phyloP scores from a whole-genome alignment of 192 early-diverging fungal species.

The Helicostylum pulchrum region DNA sequence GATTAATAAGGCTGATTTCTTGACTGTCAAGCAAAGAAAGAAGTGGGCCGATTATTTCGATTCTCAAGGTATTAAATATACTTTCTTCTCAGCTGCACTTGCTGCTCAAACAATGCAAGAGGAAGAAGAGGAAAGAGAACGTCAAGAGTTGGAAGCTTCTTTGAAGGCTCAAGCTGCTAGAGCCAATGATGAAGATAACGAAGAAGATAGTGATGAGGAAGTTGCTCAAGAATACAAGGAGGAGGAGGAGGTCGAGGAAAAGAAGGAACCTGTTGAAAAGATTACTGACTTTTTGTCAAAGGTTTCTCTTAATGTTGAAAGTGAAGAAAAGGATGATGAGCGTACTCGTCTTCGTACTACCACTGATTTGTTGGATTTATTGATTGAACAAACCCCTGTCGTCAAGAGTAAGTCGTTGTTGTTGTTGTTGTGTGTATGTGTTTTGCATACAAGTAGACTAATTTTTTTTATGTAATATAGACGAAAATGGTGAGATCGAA shows the following conservation, averaged over 20 bases:
- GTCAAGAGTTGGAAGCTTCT: conserved; percentile 44
- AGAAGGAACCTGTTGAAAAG: conserved; percentile 28
- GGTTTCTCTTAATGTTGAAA: conserved; percentile 31
- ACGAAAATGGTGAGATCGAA: conserved; percentile 28
- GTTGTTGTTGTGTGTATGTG: not conserved
- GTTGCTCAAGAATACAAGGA: conserved; percentile 12
- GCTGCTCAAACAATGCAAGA: conserved; percentile 77
- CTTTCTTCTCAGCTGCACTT: conserved; percentile 92
- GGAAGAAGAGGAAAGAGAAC: conserved; percentile 50
- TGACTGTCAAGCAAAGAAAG: conserved; percentile 77
- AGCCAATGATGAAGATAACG: conserved; percentile 30
- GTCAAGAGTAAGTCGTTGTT: conserved; percentile 33
- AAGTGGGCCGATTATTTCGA: conserved; percentile 93
- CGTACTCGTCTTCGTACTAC: conserved; percentile 50
- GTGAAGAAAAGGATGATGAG: conserved; percentile 51
- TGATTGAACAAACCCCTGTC: conserved; percentile 44
- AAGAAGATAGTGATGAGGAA: conserved; percentile 25
- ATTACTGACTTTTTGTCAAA: conserved; percentile 26
- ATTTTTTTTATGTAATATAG: conserved; percentile 12
- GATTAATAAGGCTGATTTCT: conserved; percentile 98
- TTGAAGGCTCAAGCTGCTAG: conserved; percentile 10
- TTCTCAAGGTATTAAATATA: conserved; percentile 72
- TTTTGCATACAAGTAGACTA: not conserved
- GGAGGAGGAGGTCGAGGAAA: not conserved
- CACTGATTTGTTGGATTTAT: conserved; percentile 49